phyloP scores from a whole-genome alignment of 345 rosid genomes.

The Aurinia saxatilis region DNA sequence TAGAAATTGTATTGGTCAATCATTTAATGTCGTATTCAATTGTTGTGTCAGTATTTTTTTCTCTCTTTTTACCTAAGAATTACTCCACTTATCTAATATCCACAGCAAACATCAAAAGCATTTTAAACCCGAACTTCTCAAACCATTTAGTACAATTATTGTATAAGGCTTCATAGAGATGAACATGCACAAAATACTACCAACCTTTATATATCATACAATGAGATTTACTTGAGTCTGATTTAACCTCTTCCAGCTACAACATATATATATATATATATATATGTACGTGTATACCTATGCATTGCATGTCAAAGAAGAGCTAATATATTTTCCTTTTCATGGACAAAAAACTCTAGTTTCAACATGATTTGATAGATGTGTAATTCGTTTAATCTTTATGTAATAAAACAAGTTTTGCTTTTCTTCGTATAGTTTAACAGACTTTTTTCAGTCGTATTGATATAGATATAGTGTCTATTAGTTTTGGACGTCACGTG shows the following conservation, averaged over 20 bases:
- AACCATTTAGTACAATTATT: background rate
- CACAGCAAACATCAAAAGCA: background rate
- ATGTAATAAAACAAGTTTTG: too few species aligned
- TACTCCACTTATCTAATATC: too few species aligned
- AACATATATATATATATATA: too few species aligned
- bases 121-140: background rate
- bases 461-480: background rate
- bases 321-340: background rate
- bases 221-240: background rate
- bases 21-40: constrained; percentile 11
- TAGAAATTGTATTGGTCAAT: background rate
- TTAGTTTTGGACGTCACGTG: background rate
- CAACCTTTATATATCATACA: background rate
- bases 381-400: too few species aligned
- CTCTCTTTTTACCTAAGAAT: background rate
- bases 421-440: background rate
- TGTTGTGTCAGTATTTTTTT: background rate
- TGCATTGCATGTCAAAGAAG: background rate
- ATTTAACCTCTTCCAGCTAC: background rate
- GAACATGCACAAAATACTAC: background rate
- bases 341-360: background rate
- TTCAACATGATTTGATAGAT: background rate
- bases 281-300: background rate
- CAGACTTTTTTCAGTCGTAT: background rate
- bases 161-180: background rate